Evolutionary conservation across 331 rosid species (phyloP), one percentile per base, ranked within the genome.

Genomic region (Quercus tomentella): DNA sequence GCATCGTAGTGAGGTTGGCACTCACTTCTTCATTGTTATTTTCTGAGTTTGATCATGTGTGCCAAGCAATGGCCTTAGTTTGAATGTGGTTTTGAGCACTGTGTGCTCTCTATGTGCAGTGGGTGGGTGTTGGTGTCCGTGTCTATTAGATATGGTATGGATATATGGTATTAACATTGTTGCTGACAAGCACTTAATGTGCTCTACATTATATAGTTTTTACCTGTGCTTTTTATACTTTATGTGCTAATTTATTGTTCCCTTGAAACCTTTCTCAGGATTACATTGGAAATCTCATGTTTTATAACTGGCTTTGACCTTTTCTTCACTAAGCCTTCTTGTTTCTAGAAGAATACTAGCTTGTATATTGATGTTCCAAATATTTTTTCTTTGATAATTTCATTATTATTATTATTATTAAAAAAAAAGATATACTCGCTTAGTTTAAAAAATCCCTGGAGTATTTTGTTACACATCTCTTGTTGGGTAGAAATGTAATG

Each of bases 1-100:
- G 76, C 91, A 89, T 87, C 89, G 88, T 23, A 84, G 89, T 80
- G 95, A 93, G 99, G 99, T 95, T 76, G 70, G 84, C 55, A 75
- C 17, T 82, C 81, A 66, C 60, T 78, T 58, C 70, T 65, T 22
- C 20, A 33, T 7, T 65, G n/a, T 67, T 67, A 67, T 35, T 67
- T 35, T 33, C 51, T 14, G 21, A 67, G 72, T 67, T 67, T 35
- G 51, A 67, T 25, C 4, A 31, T 3, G 4, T 8, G 6, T 67
- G 25, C 16, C 5, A 20, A 20, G 72, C 26, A 35, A 23, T 67
- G 72, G 35, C 52, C 41, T 33, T 18, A 33, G 28, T 35, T 28
- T 65, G 54, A 49, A 49, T 3, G 54, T 49, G 43, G 22, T 65
- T 30, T 30, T 28, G 21, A 31, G 70, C 2, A 9, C 7, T 7